Evolutionary conservation across 345 rosid genomes (phyloP).

Genomic region (Lumnitzera littorea): DNA sequence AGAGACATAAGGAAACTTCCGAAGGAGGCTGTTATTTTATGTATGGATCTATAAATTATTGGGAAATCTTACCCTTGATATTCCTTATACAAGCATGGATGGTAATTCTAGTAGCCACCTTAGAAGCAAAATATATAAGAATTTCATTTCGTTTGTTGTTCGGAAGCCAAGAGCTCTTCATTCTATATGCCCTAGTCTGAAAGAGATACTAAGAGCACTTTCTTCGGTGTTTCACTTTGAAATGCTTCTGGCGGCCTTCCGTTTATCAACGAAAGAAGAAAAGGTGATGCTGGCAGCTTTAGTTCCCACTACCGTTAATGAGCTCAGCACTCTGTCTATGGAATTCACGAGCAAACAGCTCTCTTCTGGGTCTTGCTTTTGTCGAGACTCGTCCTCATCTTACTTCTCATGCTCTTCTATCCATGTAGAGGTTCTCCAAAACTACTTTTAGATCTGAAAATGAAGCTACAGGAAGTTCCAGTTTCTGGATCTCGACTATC

Average conservation of each 20-base stretch:
- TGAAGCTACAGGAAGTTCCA: slow-evolving; percentile 74
- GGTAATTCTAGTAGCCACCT: slow-evolving; percentile 58
- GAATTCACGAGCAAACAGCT: slow-evolving; percentile 35
- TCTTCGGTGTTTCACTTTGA: slow-evolving; percentile 85
- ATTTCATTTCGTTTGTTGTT: slow-evolving; percentile 49
- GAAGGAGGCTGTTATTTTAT: slow-evolving; percentile 50
- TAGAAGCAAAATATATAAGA: slow-evolving; percentile 54
- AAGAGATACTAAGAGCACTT: slow-evolving; percentile 60
- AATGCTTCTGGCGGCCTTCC: slow-evolving; percentile 88
- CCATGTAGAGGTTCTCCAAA: slow-evolving; percentile 63
- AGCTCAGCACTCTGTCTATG: slow-evolving; percentile 34
- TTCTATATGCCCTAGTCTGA: slow-evolving; percentile 41
- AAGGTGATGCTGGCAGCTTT: slow-evolving; percentile 52
- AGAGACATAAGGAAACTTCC: slow-evolving; percentile 38
- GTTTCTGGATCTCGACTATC: slow-evolving; percentile 30
- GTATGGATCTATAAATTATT: slow-evolving; percentile 77
- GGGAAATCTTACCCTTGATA: slow-evolving; percentile 47
- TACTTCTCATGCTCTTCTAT: slow-evolving; percentile 76
- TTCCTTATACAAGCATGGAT: slow-evolving; percentile 48
- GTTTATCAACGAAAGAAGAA: slow-evolving; percentile 70
- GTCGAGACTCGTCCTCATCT: slow-evolving; percentile 74
- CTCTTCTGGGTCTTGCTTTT: slow-evolving; percentile 79
- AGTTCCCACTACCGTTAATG: slow-evolving; percentile 40
- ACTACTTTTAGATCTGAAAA: slow-evolving; percentile 56
- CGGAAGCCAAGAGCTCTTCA: slow-evolving; percentile 43